A percentile compares a stretch with the other conserved stretches of the same genome.
phyloP scores from a whole-genome alignment of 1,284 basidiomycete species.

The Volvariella volvacea region DNA sequence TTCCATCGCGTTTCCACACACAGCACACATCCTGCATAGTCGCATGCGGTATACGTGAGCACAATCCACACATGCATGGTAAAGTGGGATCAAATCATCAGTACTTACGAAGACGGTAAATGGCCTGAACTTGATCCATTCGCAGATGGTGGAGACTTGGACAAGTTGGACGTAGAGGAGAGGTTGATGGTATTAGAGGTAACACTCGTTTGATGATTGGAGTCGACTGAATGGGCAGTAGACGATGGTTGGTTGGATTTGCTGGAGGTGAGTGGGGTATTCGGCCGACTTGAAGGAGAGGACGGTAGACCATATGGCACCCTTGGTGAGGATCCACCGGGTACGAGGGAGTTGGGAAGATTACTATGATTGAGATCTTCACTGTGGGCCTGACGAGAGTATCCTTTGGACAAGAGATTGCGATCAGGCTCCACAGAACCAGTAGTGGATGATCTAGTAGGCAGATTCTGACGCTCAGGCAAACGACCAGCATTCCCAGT shows the following conservation, averaged over 20 bases:
- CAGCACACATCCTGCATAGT: slow-evolving; percentile 52
- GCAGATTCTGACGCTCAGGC: slow-evolving; percentile 44
- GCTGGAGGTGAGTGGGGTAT: slow-evolving; percentile 44
- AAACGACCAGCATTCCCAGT: slow-evolving; percentile 27
- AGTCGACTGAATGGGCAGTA: slow-evolving; percentile 42
- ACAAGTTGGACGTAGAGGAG: slow-evolving; percentile 35
- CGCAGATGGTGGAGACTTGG: slow-evolving; percentile 40
- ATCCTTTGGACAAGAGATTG: slow-evolving; percentile 33
- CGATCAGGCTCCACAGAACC: slow-evolving; percentile 47
- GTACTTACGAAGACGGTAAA: slow-evolving; percentile 17
- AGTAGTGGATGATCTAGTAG: slow-evolving; percentile 55
- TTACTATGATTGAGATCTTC: slow-evolving; percentile 62
- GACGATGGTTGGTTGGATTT: slow-evolving; percentile 40
- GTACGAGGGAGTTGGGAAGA: slow-evolving; percentile 18
- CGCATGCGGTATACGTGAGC: slow-evolving; percentile 10
- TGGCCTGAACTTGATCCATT: slow-evolving; percentile 22
- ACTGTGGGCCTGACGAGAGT: slow-evolving; percentile 46
- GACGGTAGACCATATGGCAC: slow-evolving; percentile 42
- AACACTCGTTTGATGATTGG: slow-evolving; percentile 33
- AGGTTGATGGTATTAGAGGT: slow-evolving; percentile 39
- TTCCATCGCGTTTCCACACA: slow-evolving; percentile 75
- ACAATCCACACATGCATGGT: slow-evolving; percentile 18
- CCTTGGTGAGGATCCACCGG: slow-evolving; percentile 31
- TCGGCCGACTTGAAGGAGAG: slow-evolving; percentile 35
- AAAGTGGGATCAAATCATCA: no score